phyloP scores from a whole-genome alignment of 2,329 filamentous ascomycete species.

The Apiospora marii region DNA sequence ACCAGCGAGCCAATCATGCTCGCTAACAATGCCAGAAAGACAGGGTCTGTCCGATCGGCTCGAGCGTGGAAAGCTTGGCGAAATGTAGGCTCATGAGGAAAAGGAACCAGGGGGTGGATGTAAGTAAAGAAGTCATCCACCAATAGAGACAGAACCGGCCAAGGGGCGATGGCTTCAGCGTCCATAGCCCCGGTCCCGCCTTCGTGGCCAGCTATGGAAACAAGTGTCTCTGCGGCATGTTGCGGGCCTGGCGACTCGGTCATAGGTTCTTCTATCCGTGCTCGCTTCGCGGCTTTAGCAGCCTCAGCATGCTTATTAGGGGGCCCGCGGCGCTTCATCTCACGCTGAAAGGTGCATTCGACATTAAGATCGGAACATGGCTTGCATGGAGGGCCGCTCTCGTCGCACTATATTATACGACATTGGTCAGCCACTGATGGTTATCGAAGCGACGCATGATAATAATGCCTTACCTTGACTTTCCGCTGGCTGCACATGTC shows the following conservation, averaged over 20 bases:
- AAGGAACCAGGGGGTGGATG: conserved; percentile 78
- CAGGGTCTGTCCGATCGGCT: conserved; percentile 70
- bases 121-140: conserved; percentile 87
- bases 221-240: conserved; percentile 56
- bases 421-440: conserved; percentile 24
- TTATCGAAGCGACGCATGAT: neutral
- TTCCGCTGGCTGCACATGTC: conserved; percentile 70
- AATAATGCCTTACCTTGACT: conserved; percentile 54
- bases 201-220: conserved; percentile 52
- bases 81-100: conserved; percentile 82
- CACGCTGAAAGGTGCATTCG: conserved; percentile 64
- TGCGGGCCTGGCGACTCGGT: conserved; percentile 51
- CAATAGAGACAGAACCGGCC: conserved; percentile 71
- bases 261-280: conserved; percentile 44
- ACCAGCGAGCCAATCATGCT: conserved; percentile 80
- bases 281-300: conserved; percentile 60
- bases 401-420: conserved; percentile 54
- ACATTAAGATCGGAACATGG: conserved; percentile 65
- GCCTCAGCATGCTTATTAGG: conserved; percentile 67
- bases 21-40: conserved; percentile 74
- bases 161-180: conserved; percentile 75
- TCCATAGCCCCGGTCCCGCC: conserved; percentile 52
- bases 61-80: conserved; percentile 71
- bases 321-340: conserved; percentile 65
- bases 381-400: conserved; percentile 62